phyloP scores from a whole-genome alignment of 192 early-diverging fungal species.

The Radiomyces spectabilis region DNA sequence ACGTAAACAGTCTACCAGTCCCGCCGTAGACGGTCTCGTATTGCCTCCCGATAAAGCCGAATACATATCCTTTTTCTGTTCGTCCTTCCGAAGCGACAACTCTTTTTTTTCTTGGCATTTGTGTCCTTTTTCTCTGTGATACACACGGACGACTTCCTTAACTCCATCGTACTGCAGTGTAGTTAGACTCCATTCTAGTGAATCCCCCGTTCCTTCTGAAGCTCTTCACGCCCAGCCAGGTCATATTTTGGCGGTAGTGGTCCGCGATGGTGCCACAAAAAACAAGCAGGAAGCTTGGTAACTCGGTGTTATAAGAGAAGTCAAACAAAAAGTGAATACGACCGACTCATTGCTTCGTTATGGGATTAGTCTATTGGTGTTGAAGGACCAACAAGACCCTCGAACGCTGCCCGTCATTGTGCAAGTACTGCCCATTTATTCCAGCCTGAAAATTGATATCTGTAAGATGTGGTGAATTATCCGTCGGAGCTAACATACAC shows the following conservation, averaged over 20 bases:
- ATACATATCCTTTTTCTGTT: slow-evolving; percentile 14
- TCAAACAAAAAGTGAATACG: not conserved
- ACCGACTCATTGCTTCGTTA: not conserved
- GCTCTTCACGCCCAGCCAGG: not conserved
- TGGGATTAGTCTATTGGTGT: slow-evolving; percentile 4
- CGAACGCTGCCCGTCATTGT: slow-evolving; percentile 1
- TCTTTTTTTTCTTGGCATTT: no score
- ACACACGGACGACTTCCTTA: not conserved
- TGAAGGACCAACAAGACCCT: not conserved
- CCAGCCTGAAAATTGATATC: not conserved
- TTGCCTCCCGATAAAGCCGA: slow-evolving; percentile 1
- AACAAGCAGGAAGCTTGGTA: slow-evolving; percentile 8
- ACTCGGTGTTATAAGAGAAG: not conserved
- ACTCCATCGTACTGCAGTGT: not conserved
- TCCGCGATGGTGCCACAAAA: not conserved
- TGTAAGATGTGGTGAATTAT: not conserved
- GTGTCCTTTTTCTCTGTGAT: not conserved
- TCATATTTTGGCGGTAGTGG: not conserved
- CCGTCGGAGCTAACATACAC: not conserved
- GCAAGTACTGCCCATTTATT: slow-evolving; percentile 1
- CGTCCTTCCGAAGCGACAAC: no score
- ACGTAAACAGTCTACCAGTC: no score
- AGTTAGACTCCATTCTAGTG: not conserved
- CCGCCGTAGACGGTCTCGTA: slow-evolving; percentile 5
- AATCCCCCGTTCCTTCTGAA: not conserved